Evolutionary conservation across 768 basidiomycete genomes (phyloP).

Genomic region (Naematelia aurantialba): DNA sequence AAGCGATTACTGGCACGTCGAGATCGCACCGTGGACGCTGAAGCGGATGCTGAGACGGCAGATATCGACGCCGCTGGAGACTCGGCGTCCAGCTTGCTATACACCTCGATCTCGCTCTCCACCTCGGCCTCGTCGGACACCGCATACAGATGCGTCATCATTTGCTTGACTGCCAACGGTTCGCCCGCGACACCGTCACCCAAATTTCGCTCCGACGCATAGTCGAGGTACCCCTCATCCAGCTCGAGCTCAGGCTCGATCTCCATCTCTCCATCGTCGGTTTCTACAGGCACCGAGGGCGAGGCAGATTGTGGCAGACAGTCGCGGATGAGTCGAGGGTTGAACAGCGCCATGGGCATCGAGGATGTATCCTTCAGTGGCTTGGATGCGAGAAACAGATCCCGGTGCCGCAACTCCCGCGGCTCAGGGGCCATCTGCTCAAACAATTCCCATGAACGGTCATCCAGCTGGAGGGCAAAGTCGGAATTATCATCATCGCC

Average conservation of each 20-base stretch:
- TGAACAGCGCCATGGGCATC: conserved; percentile 31
- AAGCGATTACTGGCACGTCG: conserved; percentile 4
- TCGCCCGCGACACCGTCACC: conserved; percentile 38
- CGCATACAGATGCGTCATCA: conserved; percentile 21
- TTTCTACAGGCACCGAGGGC: background rate
- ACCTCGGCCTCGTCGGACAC: conserved; percentile 7
- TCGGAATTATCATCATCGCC: conserved; percentile 10
- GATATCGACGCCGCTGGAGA: conserved; percentile 1
- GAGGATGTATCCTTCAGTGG: conserved; percentile 30
- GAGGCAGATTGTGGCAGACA: conserved; percentile 12
- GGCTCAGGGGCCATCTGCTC: conserved; percentile 31
- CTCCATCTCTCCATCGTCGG: conserved; percentile 4
- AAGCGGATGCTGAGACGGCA: background rate
- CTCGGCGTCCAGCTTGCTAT: background rate
- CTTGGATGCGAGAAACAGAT: conserved; percentile 24
- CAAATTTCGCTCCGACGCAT: conserved; percentile 36
- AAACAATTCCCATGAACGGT: conserved; percentile 41
- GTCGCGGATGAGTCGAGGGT: conserved; percentile 33
- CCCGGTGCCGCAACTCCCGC: conserved; percentile 9
- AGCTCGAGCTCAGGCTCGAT: conserved; percentile 2
- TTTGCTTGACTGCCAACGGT: conserved; percentile 17
- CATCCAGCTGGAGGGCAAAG: conserved; percentile 24
- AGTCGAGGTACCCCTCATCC: conserved; percentile 22
- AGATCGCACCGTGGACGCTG: background rate
- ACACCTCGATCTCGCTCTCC: background rate